Conservation (phyloP, 2,329 filamentous ascomycete genomes). For the Neofusicoccum laricinum region DNA sequence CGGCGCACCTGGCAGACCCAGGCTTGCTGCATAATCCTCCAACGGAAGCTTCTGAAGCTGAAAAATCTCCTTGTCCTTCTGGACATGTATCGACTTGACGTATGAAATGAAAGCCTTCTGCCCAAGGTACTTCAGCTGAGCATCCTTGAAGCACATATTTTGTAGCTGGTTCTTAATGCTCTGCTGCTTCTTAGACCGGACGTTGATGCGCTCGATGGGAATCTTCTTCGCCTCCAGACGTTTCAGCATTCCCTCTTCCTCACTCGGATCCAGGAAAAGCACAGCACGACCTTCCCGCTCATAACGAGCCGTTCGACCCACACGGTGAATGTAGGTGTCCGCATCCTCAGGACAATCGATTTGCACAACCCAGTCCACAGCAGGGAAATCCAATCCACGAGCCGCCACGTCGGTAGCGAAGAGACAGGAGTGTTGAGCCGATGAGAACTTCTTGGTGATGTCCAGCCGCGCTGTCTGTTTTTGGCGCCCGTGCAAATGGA, state of each 20-base stretch:
- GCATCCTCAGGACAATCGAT: conserved; percentile 95
- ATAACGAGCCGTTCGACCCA: conserved; percentile 91
- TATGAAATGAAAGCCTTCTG: conserved; percentile 97
- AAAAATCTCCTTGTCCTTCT: conserved; percentile 91
- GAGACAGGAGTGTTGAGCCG: conserved; percentile 78
- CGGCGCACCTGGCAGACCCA: conserved; percentile 87
- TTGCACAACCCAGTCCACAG: conserved; percentile 98
- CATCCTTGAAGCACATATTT: conserved; percentile 93
- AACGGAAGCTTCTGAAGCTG: conserved; percentile 78
- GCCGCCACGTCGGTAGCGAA: conserved; percentile 96
- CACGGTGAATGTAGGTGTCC: conserved; percentile 96
- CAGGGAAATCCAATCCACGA: conserved; percentile 89
- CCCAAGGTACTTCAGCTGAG: conserved; percentile 88
- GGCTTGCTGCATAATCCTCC: conserved; percentile 78
- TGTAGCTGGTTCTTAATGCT: conserved; percentile 82
- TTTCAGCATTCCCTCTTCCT: conserved; percentile 87
- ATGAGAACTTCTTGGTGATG: conserved; percentile 78
- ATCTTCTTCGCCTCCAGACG: conserved; percentile 86
- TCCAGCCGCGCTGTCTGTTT: conserved; percentile 87
- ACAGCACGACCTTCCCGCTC: conserved; percentile 84
- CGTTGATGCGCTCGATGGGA: conserved; percentile 79
- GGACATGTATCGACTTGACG: conserved; percentile 76
- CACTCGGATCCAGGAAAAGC: conserved; percentile 85
- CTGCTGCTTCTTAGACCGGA: conserved; percentile 84
- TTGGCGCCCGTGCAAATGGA: conserved; percentile 91